phyloP scores from a whole-genome alignment of 768 basidiomycete genomes.

The Suillus clintonianus region DNA sequence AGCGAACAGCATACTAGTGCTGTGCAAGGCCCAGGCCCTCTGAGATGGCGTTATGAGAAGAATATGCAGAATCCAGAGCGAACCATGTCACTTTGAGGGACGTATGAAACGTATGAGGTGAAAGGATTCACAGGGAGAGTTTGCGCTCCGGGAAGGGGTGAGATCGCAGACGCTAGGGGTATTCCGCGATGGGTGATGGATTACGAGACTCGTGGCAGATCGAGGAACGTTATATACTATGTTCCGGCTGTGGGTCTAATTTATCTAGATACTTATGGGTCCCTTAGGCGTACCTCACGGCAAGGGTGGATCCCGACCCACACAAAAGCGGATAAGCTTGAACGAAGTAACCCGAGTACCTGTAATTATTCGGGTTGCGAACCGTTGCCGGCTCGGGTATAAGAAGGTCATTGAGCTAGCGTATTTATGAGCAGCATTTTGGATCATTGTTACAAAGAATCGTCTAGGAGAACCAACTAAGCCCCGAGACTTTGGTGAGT shows the following conservation, averaged over 20 bases:
- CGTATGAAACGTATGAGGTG: background rate
- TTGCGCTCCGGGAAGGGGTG: background rate
- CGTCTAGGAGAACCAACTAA: background rate
- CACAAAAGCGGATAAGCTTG: background rate
- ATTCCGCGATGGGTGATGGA: background rate
- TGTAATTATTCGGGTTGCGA: background rate
- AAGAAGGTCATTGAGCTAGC: background rate
- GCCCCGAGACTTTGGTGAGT: background rate
- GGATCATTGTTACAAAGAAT: background rate
- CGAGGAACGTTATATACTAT: background rate
- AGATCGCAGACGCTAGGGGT: background rate
- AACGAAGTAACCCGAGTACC: background rate
- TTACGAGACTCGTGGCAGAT: background rate
- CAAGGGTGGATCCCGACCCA: background rate
- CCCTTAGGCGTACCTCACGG: background rate
- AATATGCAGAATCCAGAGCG: background rate
- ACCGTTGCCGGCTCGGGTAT: background rate
- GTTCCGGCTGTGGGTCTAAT: background rate
- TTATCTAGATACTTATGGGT: background rate
- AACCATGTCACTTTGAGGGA: background rate
- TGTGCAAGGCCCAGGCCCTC: background rate
- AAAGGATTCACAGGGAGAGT: background rate
- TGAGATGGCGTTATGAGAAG: background rate
- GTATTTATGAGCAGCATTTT: background rate
- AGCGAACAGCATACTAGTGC: background rate